These are phyloP conservation scores for Amborella trichopoda DNA, from an alignment of 164 flowering plant species.

Conservation along the genomic window DNA sequence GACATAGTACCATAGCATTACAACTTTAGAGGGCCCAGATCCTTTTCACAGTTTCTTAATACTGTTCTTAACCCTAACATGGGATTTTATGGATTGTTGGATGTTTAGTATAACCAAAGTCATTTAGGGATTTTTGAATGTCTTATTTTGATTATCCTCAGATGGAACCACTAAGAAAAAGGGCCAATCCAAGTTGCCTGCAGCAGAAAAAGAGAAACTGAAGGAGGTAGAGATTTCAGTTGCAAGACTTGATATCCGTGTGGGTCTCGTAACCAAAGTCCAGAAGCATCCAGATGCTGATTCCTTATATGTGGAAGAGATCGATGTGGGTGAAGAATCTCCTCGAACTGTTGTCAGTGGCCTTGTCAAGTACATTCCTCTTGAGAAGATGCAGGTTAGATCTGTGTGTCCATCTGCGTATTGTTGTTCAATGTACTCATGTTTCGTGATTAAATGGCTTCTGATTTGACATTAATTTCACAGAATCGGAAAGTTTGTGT, in stretches of 20 bases:
- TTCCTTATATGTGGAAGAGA: conserved; percentile 84
- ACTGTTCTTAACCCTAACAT: too few species aligned
- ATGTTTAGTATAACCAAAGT: too few species aligned
- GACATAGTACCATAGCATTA: too few species aligned
- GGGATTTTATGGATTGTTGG: too few species aligned
- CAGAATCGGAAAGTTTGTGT: conserved; percentile 92
- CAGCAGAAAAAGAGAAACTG: conserved; percentile 22
- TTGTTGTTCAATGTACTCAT: too few species aligned
- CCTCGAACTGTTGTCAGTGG: conserved; percentile 93
- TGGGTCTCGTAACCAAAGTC: conserved; percentile 68
- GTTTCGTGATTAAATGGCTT: background rate
- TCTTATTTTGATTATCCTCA: too few species aligned
- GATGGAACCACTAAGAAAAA: conserved; percentile 37
- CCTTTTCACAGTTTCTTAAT: too few species aligned
- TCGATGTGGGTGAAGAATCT: conserved; percentile 73
- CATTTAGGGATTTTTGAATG: too few species aligned
- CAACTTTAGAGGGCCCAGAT: too few species aligned
- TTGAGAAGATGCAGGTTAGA: conserved; percentile 84
- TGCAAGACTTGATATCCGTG: conserved; percentile 82
- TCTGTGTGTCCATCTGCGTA: background rate
- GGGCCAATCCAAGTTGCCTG: conserved; percentile 29
- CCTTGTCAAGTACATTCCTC: conserved; percentile 77
- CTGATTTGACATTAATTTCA: background rate
- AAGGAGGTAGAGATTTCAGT: conserved; percentile 42
- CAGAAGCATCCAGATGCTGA: conserved; percentile 93